Percentiles rank a stretch among this genome's conserved stretches.
These are phyloP conservation scores for Sclerotiophoma versabilis DNA, from an alignment of 2,329 filamentous ascomycete genomes.

Conservation along the genomic window DNA sequence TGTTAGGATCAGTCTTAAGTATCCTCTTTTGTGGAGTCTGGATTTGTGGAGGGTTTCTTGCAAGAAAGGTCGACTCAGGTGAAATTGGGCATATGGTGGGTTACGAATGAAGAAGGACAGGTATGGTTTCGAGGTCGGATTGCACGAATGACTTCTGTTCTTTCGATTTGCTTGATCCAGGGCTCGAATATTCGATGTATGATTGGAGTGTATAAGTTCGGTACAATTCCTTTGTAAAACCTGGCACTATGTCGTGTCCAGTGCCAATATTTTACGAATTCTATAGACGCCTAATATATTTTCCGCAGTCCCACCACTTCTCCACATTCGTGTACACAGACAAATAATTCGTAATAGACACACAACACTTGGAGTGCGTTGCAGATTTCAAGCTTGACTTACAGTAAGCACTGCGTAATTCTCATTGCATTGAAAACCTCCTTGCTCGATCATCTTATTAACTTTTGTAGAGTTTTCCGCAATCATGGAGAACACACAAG, in stretches of 20 bases:
- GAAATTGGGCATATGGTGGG: too few relatives aligned
- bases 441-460: neutral
- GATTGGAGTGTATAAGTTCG: neutral
- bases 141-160: neutral
- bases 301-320: neutral
- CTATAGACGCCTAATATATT: neutral
- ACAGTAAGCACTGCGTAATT: neutral
- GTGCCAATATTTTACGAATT: neutral
- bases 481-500: constrained; percentile 5
- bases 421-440: neutral
- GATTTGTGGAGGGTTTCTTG: too few relatives aligned
- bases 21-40: neutral
- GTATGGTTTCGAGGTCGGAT: too few relatives aligned
- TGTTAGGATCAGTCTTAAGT: neutral
- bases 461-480: neutral
- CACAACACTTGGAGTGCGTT: neutral
- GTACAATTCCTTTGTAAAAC: neutral
- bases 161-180: neutral
- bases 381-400: neutral
- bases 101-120: too few relatives aligned
- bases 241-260: neutral
- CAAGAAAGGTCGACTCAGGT: too few relatives aligned
- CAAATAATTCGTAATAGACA: neutral
- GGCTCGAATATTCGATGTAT: neutral
- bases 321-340: neutral